A percentile compares a stretch with the other conserved stretches of the same genome.
Evolutionary conservation across 495 filamentous ascomycete species (phyloP).

Genomic region (Podospora pseudopauciseta): DNA sequence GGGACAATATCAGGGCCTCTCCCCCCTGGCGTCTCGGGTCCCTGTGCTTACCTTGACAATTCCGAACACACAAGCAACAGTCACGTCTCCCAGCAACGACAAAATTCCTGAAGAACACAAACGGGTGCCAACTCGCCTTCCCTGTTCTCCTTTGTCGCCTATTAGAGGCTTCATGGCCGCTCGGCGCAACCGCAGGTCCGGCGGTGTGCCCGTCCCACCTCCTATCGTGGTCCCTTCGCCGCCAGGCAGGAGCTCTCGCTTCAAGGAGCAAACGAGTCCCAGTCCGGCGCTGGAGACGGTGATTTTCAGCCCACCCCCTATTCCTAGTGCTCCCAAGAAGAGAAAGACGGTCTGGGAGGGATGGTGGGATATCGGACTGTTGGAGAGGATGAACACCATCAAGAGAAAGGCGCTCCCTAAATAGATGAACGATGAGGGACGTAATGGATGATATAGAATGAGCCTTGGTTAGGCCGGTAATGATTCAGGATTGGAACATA

Average conservation of each 20-base stretch:
- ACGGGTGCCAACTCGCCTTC: constrained; percentile 21
- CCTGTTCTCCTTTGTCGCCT: constrained; percentile 26
- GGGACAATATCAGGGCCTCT: constrained; percentile 17
- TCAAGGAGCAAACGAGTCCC: constrained; percentile 9
- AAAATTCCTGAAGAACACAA: constrained; percentile 26
- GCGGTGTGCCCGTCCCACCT: constrained; percentile 15
- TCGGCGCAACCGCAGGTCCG: constrained; percentile 8
- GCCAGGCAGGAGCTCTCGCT: not conserved
- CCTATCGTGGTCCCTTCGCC: constrained; percentile 21
- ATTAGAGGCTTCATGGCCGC: constrained; percentile 15
- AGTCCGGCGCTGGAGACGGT: constrained; percentile 1
- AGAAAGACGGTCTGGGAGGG: constrained; percentile 43
- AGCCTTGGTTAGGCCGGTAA: constrained; percentile 6
- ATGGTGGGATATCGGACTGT: constrained; percentile 49
- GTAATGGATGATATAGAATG: not conserved
- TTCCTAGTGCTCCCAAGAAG: constrained; percentile 6
- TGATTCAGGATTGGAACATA: not conserved
- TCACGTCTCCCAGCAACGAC: constrained; percentile 16
- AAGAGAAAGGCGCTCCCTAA: constrained; percentile 22
- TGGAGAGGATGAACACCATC: constrained; percentile 35
- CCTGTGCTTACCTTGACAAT: constrained; percentile 4
- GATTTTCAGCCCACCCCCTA: not conserved
- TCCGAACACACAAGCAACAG: not conserved
- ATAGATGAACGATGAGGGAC: not conserved
- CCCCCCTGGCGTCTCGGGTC: constrained; percentile 25